phyloP scores from a whole-genome alignment of 139 green algal genomes.

The Auxenochlorella protothecoides region DNA sequence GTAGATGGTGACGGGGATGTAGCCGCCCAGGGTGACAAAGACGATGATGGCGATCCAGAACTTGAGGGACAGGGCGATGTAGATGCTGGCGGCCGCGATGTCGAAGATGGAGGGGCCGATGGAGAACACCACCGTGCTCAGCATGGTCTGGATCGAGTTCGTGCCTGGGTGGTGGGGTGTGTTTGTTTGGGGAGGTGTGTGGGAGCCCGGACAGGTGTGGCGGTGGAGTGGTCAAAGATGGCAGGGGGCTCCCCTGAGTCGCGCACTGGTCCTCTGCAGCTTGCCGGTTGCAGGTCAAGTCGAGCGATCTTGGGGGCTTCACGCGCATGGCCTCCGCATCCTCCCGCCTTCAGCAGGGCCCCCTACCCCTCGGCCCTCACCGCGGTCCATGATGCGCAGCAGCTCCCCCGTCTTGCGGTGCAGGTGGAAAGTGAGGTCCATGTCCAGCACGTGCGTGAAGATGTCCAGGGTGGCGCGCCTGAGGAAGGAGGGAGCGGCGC shows the following conservation, averaged over 20 bases:
- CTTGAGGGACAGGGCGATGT: constrained; percentile 57
- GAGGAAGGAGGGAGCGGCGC: background rate
- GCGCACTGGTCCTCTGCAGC: too few species aligned
- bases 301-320: too few species aligned
- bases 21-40: constrained; percentile 64
- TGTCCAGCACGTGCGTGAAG: constrained; percentile 58
- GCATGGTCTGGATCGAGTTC: constrained; percentile 57
- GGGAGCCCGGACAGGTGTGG: too few species aligned
- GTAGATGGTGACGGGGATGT: constrained; percentile 82
- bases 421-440: constrained; percentile 84
- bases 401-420: constrained; percentile 70
- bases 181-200: too few species aligned
- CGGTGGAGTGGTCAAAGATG: too few species aligned
- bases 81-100: constrained; percentile 56
- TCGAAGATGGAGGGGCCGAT: constrained; percentile 70
- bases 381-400: constrained; percentile 72
- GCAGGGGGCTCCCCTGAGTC: too few species aligned
- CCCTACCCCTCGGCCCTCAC: background rate
- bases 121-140: constrained; percentile 70
- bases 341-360: constrained; percentile 9
- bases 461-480: constrained; percentile 54
- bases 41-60: constrained; percentile 69
- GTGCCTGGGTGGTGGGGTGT: constrained; percentile 8
- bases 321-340: background rate
- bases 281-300: too few species aligned